These are phyloP conservation scores for Pharus latifolius DNA, from an alignment of 176 grass and related monocot genomes.

Conservation along the genomic window DNA sequence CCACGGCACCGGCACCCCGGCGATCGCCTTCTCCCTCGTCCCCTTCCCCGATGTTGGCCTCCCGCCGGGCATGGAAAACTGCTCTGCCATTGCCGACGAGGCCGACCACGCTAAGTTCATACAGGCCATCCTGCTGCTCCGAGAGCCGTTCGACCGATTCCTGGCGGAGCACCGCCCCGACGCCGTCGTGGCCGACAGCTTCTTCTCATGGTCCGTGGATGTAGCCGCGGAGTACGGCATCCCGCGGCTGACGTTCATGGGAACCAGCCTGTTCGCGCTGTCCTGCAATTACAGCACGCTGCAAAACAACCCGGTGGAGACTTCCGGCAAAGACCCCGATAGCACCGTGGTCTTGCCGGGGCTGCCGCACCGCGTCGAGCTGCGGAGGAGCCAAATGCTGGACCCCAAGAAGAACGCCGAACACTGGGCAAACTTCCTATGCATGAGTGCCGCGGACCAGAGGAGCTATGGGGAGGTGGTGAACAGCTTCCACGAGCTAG, in stretches of 20 bases:
- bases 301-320: conserved; percentile 7
- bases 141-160: conserved; percentile 30
- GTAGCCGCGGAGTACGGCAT: conserved; percentile 17
- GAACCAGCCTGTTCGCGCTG: conserved; percentile 28
- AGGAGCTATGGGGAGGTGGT: conserved; percentile 31
- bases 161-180: conserved; percentile 18
- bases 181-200: conserved; percentile 33
- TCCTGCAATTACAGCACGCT: not conserved
- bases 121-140: not conserved
- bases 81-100: not conserved
- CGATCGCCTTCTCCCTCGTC: conserved; percentile 24
- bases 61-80: conserved; percentile 26
- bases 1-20: not conserved
- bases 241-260: conserved; percentile 40
- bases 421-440: not conserved
- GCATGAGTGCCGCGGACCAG: not conserved
- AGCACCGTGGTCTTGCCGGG: not conserved
- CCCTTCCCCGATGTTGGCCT: conserved; percentile 44
- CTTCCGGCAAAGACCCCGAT: not conserved
- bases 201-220: conserved; percentile 35
- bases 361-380: conserved; percentile 39
- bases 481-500: conserved; percentile 65
- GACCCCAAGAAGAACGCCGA: not conserved
- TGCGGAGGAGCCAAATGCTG: conserved; percentile 18
- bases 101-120: conserved; percentile 7